A percentile compares a stretch with the other conserved stretches of the same genome.
These are phyloP conservation scores for Penicillium sp. DNA, from an alignment of 2,329 filamentous ascomycete genomes.

Conservation along the genomic window DNA sequence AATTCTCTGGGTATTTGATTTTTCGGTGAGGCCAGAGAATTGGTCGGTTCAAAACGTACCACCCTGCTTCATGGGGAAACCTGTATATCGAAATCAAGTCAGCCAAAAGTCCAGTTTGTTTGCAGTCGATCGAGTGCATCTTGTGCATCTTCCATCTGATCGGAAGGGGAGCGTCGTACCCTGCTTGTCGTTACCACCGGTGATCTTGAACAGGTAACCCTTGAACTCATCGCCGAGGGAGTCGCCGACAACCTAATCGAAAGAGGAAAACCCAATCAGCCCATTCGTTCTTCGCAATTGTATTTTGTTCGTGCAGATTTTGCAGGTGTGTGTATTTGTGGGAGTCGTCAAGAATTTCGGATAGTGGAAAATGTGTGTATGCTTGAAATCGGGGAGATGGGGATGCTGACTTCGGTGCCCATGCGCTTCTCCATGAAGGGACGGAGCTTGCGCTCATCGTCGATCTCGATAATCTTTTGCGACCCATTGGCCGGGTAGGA, in stretches of 20 bases:
- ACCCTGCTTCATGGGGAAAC: constrained; percentile 99
- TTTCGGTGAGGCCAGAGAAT: constrained; percentile 28
- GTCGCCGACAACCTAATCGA: constrained; percentile 77
- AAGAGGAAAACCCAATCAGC: constrained; percentile 36
- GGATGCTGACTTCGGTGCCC: constrained; percentile 55
- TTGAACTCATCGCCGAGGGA: constrained; percentile 99
- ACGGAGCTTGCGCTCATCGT: constrained; percentile 99
- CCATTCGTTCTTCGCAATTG: constrained; percentile 24
- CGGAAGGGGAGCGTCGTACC: constrained; percentile 45
- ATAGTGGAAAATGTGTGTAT: constrained; percentile 11
- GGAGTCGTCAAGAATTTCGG: constrained; percentile 1
- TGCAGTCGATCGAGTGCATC: background rate
- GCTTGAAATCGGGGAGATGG: constrained; percentile 18
- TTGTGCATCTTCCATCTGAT: background rate
- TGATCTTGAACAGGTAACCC: constrained; percentile 99
- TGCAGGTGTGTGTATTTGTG: constrained; percentile 14
- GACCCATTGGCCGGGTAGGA: constrained; percentile 98
- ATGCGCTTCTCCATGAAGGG: constrained; percentile 98
- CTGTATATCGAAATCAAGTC: constrained; percentile 29
- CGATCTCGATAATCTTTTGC: constrained; percentile 98
- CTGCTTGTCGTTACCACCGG: constrained; percentile 99
- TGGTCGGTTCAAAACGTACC: constrained; percentile 40
- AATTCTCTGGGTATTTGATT: constrained; percentile 1
- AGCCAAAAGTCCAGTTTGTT: constrained; percentile 18
- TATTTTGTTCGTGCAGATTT: constrained; percentile 1